A percentile compares a stretch with the other conserved stretches of the same genome.
Conservation (phyloP, 495 filamentous ascomycete genomes). For the Elasticomyces elasticus region DNA sequence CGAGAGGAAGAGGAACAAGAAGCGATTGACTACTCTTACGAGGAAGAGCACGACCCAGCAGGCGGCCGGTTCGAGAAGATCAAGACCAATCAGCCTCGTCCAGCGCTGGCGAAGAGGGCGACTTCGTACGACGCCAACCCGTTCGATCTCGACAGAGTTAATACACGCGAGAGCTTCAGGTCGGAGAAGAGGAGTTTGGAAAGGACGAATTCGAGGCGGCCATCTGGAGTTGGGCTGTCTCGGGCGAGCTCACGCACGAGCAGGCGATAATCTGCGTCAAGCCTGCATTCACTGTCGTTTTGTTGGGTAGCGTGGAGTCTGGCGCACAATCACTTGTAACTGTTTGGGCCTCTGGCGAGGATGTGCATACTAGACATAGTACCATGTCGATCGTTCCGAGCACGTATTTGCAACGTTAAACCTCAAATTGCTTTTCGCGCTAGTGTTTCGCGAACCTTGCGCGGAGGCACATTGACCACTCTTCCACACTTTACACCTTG, state of each 20-base stretch:
- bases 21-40: conserved; percentile 28
- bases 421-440: no score
- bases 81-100: conserved; percentile 22
- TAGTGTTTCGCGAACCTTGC: no score
- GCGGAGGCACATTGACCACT: no score
- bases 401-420: no score
- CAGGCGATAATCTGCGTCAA: neutral
- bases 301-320: neutral
- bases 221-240: no score
- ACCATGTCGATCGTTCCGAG: no score
- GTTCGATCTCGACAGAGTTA: conserved; percentile 32
- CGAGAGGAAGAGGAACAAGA: conserved; percentile 25
- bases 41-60: conserved; percentile 10
- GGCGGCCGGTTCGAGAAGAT: conserved; percentile 26
- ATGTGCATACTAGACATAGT: no score
- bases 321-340: no score
- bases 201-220: neutral
- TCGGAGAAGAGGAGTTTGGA: conserved; percentile 3
- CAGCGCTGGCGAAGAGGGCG: conserved; percentile 2
- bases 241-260: neutral
- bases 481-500: no score
- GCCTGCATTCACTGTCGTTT: neutral
- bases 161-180: conserved; percentile 31
- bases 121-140: conserved; percentile 29
- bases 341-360: no score